Percentiles rank a stretch among this genome's conserved stretches.
phyloP scores from a whole-genome alignment of 257 asterid genomes.

The Striga asiatica region DNA sequence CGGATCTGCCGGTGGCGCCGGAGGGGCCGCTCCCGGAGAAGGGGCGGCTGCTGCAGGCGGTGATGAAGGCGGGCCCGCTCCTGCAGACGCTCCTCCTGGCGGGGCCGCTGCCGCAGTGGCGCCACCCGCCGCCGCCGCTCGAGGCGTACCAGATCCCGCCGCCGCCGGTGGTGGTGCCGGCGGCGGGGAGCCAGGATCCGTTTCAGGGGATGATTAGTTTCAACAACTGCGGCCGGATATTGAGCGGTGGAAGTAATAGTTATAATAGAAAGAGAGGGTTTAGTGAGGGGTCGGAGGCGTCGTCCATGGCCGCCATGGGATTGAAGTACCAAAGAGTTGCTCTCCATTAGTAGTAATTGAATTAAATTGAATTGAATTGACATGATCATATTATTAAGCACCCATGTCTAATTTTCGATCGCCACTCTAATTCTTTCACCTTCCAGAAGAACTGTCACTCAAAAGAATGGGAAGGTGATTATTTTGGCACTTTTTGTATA shows the following conservation, averaged over 20 bases:
- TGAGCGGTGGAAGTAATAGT: no score
- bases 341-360: slow-evolving; percentile 27
- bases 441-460: no score
- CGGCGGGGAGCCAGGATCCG: no score
- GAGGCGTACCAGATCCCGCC: slow-evolving; percentile 68
- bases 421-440: no score
- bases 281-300: slow-evolving; percentile 34
- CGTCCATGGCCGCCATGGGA: slow-evolving; percentile 2
- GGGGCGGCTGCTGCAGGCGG: slow-evolving; percentile 72
- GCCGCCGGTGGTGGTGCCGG: slow-evolving; percentile 55
- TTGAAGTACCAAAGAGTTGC: slow-evolving; percentile 44
- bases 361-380: no score
- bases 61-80: slow-evolving; percentile 86
- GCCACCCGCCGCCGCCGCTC: slow-evolving; percentile 92
- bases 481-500: slow-evolving; percentile 30
- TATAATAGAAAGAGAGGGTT: slow-evolving; percentile 53
- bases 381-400: no score
- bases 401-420: neutral
- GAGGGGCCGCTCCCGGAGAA: slow-evolving; percentile 64
- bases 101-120: slow-evolving; percentile 96
- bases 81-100: slow-evolving; percentile 75
- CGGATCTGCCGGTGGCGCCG: slow-evolving; percentile 18
- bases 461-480: slow-evolving; percentile 13
- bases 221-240: slow-evolving; percentile 30
- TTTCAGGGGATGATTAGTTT: neutral